Evolutionary conservation across 257 asterid genomes (phyloP).

Genomic region (Verbena officinalis): DNA sequence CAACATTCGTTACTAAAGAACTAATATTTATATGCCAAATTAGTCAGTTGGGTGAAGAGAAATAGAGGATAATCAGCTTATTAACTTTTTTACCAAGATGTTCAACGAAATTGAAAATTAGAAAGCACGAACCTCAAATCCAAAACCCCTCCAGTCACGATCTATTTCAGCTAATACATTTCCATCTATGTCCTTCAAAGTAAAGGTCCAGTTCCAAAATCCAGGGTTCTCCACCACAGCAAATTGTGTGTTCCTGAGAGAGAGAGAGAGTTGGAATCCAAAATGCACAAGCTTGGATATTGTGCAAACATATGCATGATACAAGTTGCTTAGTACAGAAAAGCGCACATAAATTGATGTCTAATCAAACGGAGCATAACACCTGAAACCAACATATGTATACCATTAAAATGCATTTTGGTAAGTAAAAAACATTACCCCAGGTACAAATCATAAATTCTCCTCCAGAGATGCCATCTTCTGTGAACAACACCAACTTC

Average conservation of each 20-base stretch:
- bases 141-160: slow-evolving; percentile 97
- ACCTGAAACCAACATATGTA: neutral
- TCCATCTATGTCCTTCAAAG: slow-evolving; percentile 89
- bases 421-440: slow-evolving; percentile 57
- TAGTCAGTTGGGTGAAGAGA: slow-evolving; percentile 3
- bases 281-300: slow-evolving; percentile 4
- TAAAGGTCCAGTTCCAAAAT: slow-evolving; percentile 94
- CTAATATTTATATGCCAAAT: neutral
- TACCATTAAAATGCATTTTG: slow-evolving; percentile 5
- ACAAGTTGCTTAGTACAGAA: slow-evolving; percentile 7
- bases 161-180: slow-evolving; percentile 87
- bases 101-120: neutral
- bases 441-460: slow-evolving; percentile 89
- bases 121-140: slow-evolving; percentile 71
- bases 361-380: slow-evolving; percentile 5
- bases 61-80: neutral
- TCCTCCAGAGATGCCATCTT: slow-evolving; percentile 99
- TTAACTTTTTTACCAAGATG: neutral
- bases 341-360: too few species aligned
- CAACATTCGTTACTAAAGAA: neutral
- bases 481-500: slow-evolving; percentile 96
- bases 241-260: slow-evolving; percentile 78
- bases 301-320: slow-evolving; percentile 9
- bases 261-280: slow-evolving; percentile 23
- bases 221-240: slow-evolving; percentile 98